Percentiles rank a stretch among this genome's conserved stretches.
Evolutionary conservation across 2,329 filamentous ascomycete genomes (phyloP).

Genomic region (Trichophyton rubrum): DNA sequence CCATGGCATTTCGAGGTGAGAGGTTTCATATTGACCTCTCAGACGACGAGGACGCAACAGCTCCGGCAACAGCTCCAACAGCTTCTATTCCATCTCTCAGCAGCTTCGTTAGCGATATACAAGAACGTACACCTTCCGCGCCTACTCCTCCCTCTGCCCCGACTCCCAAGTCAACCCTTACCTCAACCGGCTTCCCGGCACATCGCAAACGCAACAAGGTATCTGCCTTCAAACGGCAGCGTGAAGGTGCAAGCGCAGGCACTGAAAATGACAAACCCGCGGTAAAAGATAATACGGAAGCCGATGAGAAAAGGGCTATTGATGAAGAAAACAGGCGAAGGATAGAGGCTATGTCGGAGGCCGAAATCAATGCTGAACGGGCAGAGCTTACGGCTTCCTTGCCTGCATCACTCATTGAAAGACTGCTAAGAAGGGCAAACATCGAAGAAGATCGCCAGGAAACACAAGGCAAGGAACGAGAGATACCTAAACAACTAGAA

Average conservation of each 20-base stretch:
- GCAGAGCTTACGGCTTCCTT: slow-evolving; percentile 68
- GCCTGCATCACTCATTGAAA: slow-evolving; percentile 62
- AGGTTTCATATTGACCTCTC: slow-evolving; percentile 50
- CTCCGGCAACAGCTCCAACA: slow-evolving; percentile 26
- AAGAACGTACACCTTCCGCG: slow-evolving; percentile 54
- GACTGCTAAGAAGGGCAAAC: slow-evolving; percentile 61
- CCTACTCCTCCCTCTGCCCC: slow-evolving; percentile 23
- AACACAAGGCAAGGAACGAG: slow-evolving; percentile 2
- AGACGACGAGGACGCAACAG: slow-evolving; percentile 39
- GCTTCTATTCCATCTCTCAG: slow-evolving; percentile 19
- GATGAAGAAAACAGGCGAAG: slow-evolving; percentile 67
- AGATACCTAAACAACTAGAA: neutral
- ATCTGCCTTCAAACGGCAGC: slow-evolving; percentile 70
- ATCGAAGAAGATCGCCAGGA: slow-evolving; percentile 48
- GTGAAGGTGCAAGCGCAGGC: slow-evolving; percentile 19
- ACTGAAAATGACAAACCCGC: slow-evolving; percentile 11
- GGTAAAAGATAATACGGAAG: slow-evolving; percentile 19
- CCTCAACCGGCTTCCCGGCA: slow-evolving; percentile 67
- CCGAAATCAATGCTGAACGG: slow-evolving; percentile 69
- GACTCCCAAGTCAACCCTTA: slow-evolving; percentile 50
- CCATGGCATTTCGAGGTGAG: slow-evolving; percentile 45
- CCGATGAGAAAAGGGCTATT: slow-evolving; percentile 58
- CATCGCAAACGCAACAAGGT: slow-evolving; percentile 63
- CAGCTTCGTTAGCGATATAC: slow-evolving; percentile 57
- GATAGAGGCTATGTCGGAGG: slow-evolving; percentile 63